Percentiles rank a stretch among this genome's conserved stretches.
Conservation (phyloP, 2,329 filamentous ascomycete genomes). For the Phaeosphaeria sp. region DNA sequence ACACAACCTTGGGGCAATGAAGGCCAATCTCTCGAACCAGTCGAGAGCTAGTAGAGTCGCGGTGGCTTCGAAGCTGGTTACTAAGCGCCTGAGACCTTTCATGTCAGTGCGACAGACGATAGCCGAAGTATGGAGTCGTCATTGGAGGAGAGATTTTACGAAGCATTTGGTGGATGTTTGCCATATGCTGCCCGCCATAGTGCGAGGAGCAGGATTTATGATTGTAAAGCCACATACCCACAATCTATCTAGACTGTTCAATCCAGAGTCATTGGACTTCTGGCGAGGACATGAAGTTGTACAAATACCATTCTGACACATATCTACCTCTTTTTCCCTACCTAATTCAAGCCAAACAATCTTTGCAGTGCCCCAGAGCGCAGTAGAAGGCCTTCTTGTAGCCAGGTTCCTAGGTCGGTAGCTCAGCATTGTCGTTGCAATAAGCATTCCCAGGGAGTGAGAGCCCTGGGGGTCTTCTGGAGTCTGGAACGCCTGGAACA, state of each 20-base stretch:
- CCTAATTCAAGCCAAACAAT: neutral
- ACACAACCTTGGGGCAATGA: neutral
- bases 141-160: neutral
- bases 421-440: slow-evolving; percentile 38
- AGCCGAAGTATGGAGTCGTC: neutral
- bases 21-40: neutral
- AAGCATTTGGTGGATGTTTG: neutral
- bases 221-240: neutral
- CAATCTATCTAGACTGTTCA: neutral
- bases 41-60: neutral
- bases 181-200: neutral
- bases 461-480: slow-evolving; percentile 28
- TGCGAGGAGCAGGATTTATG: neutral
- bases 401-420: neutral
- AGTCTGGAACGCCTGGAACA: neutral
- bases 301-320: neutral
- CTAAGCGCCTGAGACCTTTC: neutral
- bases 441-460: slow-evolving; percentile 41
- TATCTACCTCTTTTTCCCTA: neutral
- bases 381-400: neutral
- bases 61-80: neutral
- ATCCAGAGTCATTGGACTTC: neutral
- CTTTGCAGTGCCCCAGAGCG: neutral
- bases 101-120: neutral
- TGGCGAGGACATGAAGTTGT: neutral